Conservation (phyloP, 768 basidiomycete genomes). For the Clavulina sp. region DNA sequence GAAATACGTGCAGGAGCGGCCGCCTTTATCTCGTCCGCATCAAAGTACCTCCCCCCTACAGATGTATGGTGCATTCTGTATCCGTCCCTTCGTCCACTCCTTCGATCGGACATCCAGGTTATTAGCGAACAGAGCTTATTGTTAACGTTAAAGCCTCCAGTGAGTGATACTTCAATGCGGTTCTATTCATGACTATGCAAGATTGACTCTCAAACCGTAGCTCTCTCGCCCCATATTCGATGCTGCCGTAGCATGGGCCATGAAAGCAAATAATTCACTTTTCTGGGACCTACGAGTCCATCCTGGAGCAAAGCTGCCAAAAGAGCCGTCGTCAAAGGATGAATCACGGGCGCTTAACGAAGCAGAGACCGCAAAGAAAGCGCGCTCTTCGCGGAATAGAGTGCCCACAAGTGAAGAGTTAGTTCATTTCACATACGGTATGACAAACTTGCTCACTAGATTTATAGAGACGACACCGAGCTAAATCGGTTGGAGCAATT, state of each 20-base stretch:
- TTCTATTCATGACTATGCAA: not conserved
- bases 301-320: conserved; percentile 27
- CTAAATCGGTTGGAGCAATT: conserved; percentile 66
- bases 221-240: conserved; percentile 62
- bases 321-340: conserved; percentile 54
- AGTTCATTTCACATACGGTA: conserved; percentile 14
- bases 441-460: conserved; percentile 3
- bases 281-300: conserved; percentile 56
- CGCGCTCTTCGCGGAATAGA: conserved; percentile 20
- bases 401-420: conserved; percentile 51
- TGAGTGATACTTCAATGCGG: conserved; percentile 23
- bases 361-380: conserved; percentile 26
- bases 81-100: conserved; percentile 69
- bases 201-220: conserved; percentile 17
- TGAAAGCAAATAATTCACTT: conserved; percentile 56
- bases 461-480: conserved; percentile 54
- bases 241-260: conserved; percentile 75
- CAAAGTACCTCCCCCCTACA: conserved; percentile 61
- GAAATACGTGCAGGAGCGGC: conserved; percentile 42
- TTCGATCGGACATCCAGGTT: conserved; percentile 63
- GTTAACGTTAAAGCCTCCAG: conserved; percentile 57
- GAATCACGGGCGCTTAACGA: conserved; percentile 34
- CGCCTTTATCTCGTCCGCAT: conserved; percentile 75
- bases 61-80: conserved; percentile 98
- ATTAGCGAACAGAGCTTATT: conserved; percentile 65